These are phyloP conservation scores for Theobroma grandiflorum DNA, from an alignment of 441 rosid genomes.

Conservation along the genomic window DNA sequence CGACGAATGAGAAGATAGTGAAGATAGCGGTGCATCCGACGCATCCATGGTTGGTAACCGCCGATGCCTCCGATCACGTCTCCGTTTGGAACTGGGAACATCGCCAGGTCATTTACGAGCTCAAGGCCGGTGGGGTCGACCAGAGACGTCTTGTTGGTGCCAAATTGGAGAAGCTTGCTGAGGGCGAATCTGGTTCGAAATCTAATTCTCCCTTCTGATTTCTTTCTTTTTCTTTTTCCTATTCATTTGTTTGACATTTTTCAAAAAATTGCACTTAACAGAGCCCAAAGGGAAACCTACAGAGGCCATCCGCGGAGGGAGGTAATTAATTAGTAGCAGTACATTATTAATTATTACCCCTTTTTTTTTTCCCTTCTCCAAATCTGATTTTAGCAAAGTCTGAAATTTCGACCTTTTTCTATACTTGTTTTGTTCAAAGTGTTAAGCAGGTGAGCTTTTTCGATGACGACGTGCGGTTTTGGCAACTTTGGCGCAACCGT, in stretches of 20 bases:
- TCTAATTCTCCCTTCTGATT: not conserved
- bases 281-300: conserved; percentile 87
- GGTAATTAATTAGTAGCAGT: conserved; percentile 47
- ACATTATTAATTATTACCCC: not conserved
- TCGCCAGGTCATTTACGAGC: conserved; percentile 93
- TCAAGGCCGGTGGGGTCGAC: conserved; percentile 97
- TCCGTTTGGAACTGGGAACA: conserved; percentile 99
- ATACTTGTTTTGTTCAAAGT: conserved; percentile 47
- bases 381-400: conserved; percentile 12
- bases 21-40: conserved; percentile 95
- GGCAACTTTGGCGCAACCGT: conserved; percentile 96
- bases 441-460: conserved; percentile 96
- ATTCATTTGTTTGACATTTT: not conserved
- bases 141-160: conserved; percentile 97
- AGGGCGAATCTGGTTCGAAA: conserved; percentile 86
- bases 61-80: conserved; percentile 90
- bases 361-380: not conserved
- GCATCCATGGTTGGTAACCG: conserved; percentile 95
- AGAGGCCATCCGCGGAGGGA: conserved; percentile 97
- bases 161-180: conserved; percentile 97
- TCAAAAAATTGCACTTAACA: conserved; percentile 28
- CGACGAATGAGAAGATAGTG: conserved; percentile 75
- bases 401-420: conserved; percentile 7
- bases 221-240: not conserved
- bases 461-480: conserved; percentile 93